Evolutionary conservation across 192 early-diverging fungal species (phyloP), one percentile per base, ranked within the genome.

Genomic region (Coemansia umbellata): DNA sequence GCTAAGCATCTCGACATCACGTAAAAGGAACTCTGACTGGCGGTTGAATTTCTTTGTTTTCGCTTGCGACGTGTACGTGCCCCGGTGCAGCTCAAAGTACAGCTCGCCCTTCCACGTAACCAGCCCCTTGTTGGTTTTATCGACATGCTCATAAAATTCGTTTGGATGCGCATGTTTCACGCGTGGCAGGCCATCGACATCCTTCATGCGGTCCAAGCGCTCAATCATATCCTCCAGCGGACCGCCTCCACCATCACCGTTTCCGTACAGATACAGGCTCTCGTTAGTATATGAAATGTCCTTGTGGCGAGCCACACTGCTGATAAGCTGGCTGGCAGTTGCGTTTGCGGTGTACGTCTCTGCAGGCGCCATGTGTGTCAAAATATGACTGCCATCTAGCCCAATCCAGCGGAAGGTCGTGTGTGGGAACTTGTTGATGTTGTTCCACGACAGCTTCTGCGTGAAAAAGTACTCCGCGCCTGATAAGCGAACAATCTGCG

Each of bases 361-460:
- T 8, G 89, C 83, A 0, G 94, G 93, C 8, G 88, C 84, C 81
- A 97, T 93, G 57, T 98, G 94, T 0, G 89, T 92, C 53, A 96
- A 63, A 10, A 94, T 79, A 37, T 79, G 72, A 30, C 88, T 88
- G 10, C 92, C 90, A 65, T 96, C 89, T 8, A 94, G 75, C 24
- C 91, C 93, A 11, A 87, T 78, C 97, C 97, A 99, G 65, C 69
- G 81, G 74, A 99, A 99, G 4, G 95, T 94, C 0, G 97, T 95
- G 58, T 94, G 83, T 5, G 97, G 97, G 65, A 99, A 97, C 84
- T 91, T 91, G 80, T 99, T 99, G 65, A 99, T 92, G 66, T 93
- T 96, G 78, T 98, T 98, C 97, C 97, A 99, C 18, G 91, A 93
- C 35, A 99, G 75, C 66, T 99, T 99, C 66, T 98, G 97, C 3